Base-by-base conservation (phyloP, 1,139 yeast species). In the Yamadazyma epiphylla region DNA sequence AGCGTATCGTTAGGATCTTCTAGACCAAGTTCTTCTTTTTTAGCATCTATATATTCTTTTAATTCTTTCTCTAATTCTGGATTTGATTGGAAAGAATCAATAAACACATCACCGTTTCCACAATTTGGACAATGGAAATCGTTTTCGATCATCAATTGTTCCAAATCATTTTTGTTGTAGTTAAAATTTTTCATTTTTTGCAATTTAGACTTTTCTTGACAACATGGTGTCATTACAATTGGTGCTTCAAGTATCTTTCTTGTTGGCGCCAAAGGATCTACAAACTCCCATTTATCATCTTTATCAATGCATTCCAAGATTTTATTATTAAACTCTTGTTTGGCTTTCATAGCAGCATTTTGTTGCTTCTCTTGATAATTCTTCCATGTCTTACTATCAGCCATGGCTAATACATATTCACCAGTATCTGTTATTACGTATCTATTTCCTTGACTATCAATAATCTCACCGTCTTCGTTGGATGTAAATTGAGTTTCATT, bases 91-190 rank as follows among this genome's bases (percentile, higher is more conserved):
- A 89, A 64, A 9, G 80, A 71, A 56, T 91, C 97, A 30, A 91
- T 66, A 41, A 78, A 77, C 2, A 86, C 70, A 40, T 87, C 96
- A 19, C 76, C 79, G 12, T 71, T 70, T 6, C 72, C 76, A 61
- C 98, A 91, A 40, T 79, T 80, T 7, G 97, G 97, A 58, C 98
- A 91, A 28, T 77, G 78, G 60, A 91, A 91, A 51, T 91, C 97
- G 35, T 78, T 75, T 25, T 86, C 95, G 35, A 91, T 70, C 25
- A 91, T 60, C 4, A 73, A 58, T 45, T 80, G 82, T 50, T 91
- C 97, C 39, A 91, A 45, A 22, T 55, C 62, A 3, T 52, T 43
- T 41, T 64, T 67, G 36, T 65, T 55, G 41, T 67, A 67, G 40
- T 61, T 55, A 44, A 50, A 58, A 35, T 68, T 68, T 21, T 49